A percentile compares a stretch with the other conserved stretches of the same genome.
Evolutionary conservation across 2,329 filamentous ascomycete species (phyloP).

Genomic region (Cladosporium sp.): DNA sequence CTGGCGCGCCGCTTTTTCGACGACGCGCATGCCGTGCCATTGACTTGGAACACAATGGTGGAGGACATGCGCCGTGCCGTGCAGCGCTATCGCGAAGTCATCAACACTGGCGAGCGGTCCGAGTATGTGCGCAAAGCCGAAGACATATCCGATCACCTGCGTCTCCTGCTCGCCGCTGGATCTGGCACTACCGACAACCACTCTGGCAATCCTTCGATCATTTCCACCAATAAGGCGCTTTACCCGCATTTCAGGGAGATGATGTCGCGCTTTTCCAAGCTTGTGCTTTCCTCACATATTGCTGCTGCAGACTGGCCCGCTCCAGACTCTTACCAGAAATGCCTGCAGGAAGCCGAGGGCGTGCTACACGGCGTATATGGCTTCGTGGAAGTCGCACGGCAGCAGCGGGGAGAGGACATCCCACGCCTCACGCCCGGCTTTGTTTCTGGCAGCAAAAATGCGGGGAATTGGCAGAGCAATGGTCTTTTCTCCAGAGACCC

Average conservation of each 20-base stretch:
- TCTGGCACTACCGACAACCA: slow-evolving; percentile 98
- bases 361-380: slow-evolving; percentile 91
- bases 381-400: slow-evolving; percentile 91
- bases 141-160: slow-evolving; percentile 94
- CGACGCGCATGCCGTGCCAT: slow-evolving; percentile 70
- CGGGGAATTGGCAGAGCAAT: slow-evolving; percentile 81
- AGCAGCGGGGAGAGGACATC: slow-evolving; percentile 90
- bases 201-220: slow-evolving; percentile 98
- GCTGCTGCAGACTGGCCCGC: slow-evolving; percentile 94
- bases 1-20: slow-evolving; percentile 86
- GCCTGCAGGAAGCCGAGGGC: slow-evolving; percentile 93
- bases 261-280: slow-evolving; percentile 99
- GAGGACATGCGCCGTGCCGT: slow-evolving; percentile 91
- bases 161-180: slow-evolving; percentile 87
- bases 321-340: slow-evolving; percentile 90
- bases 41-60: slow-evolving; percentile 87
- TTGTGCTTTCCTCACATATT: slow-evolving; percentile 96
- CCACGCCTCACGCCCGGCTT: slow-evolving; percentile 92
- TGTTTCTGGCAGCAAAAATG: slow-evolving; percentile 75
- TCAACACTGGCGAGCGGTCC: slow-evolving; percentile 74
- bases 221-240: slow-evolving; percentile 93
- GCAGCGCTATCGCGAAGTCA: slow-evolving; percentile 85
- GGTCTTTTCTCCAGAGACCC: slow-evolving; percentile 60
- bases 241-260: slow-evolving; percentile 98
- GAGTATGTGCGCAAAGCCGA: slow-evolving; percentile 95